A percentile compares a stretch with the other conserved stretches of the same genome.
phyloP scores from a whole-genome alignment of 2,329 filamentous ascomycete genomes.

The Neofusicoccum parvum region DNA sequence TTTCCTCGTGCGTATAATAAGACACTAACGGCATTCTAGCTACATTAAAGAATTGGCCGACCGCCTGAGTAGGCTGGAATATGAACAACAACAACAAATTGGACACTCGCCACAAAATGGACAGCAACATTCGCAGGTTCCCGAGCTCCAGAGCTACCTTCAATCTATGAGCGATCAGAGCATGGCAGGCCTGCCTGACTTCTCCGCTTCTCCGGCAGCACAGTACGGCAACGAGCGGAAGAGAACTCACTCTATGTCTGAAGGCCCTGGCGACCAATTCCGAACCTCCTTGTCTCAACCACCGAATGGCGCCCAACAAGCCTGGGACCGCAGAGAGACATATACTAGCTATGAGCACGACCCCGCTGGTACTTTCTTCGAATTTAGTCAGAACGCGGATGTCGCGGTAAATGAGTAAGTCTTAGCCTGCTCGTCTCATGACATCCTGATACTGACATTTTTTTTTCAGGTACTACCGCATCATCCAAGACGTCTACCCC shows the following conservation, averaged over 20 bases:
- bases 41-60: constrained; percentile 46
- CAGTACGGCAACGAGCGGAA: constrained; percentile 35
- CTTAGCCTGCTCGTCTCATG: too few species aligned
- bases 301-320: constrained; percentile 13
- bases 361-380: constrained; percentile 27
- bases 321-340: constrained; percentile 32
- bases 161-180: constrained; percentile 31
- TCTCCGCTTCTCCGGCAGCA: constrained; percentile 30
- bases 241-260: constrained; percentile 42
- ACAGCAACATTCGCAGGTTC: constrained; percentile 10
- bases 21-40: constrained; percentile 23
- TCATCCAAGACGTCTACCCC: constrained; percentile 39
- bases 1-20: background rate
- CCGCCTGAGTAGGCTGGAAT: constrained; percentile 40
- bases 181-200: constrained; percentile 30
- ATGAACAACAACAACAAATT: constrained; percentile 11
- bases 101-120: constrained; percentile 16
- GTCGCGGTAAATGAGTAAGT: constrained; percentile 12
- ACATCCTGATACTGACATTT: background rate
- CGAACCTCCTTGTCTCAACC: constrained; percentile 28
- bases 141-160: constrained; percentile 19
- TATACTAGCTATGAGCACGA: constrained; percentile 25
- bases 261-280: constrained; percentile 37
- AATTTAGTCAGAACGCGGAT: constrained; percentile 31
- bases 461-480: constrained; percentile 35